Percentiles rank a stretch among this genome's conserved stretches.
phyloP scores from a whole-genome alignment of 352 stramenopile genomes.

The Globisporangium recalcitrans region DNA sequence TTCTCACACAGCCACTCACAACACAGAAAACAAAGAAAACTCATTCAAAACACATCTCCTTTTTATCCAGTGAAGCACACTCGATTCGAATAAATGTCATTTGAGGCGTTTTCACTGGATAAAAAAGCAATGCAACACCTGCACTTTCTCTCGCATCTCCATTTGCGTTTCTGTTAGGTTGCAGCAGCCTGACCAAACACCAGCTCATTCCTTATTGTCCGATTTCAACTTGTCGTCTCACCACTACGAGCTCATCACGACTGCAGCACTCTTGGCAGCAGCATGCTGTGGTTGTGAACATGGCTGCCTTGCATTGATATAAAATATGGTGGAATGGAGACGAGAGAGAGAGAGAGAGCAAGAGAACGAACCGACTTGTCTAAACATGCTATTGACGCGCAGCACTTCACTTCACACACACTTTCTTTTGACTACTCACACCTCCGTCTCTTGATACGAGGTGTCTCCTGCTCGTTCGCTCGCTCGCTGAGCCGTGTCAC shows the following conservation, averaged over 20 bases:
- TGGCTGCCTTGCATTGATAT: not conserved
- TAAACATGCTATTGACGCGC: slow-evolving; percentile 8
- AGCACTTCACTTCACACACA: slow-evolving; percentile 6
- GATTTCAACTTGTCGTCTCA: too few species aligned
- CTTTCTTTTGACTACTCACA: not conserved
- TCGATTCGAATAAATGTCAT: not conserved
- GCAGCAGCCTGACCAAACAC: too few species aligned
- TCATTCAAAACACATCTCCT: not conserved
- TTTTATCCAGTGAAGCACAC: not conserved
- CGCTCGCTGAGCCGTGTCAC: not conserved
- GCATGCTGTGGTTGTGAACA: too few species aligned
- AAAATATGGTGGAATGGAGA: not conserved
- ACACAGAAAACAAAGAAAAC: too few species aligned
- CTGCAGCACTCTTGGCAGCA: too few species aligned
- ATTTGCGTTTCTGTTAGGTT: too few species aligned
- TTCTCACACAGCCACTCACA: too few species aligned
- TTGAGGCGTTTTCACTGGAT: not conserved
- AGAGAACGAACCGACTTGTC: slow-evolving; percentile 2
- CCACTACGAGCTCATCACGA: too few species aligned
- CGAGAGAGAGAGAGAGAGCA: not conserved
- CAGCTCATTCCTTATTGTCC: too few species aligned
- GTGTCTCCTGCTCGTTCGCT: not conserved
- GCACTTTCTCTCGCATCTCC: not conserved
- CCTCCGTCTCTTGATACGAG: not conserved
- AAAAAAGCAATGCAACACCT: not conserved